Percentiles rank a stretch among this genome's conserved stretches.
These are phyloP conservation scores for Lasiodiplodia sp. DNA, from an alignment of 2,329 filamentous ascomycete species.

Conservation along the genomic window DNA sequence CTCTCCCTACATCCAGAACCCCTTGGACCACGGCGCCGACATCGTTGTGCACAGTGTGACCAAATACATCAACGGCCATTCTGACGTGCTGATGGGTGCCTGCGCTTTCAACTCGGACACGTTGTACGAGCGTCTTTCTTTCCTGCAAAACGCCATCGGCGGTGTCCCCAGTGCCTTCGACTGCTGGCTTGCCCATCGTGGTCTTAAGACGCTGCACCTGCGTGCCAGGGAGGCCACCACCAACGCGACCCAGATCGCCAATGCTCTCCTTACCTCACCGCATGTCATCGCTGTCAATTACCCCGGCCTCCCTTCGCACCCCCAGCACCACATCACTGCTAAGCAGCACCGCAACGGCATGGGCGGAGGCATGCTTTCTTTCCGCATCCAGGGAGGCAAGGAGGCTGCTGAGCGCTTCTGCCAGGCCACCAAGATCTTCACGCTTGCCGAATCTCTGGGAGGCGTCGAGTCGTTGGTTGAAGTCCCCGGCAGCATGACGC, in stretches of 20 bases:
- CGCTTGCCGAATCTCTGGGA: conserved; percentile 88
- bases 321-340: conserved; percentile 81
- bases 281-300: conserved; percentile 94
- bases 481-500: conserved; percentile 94
- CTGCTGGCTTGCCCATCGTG: conserved; percentile 96
- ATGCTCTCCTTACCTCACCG: conserved; percentile 77
- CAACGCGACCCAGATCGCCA: conserved; percentile 82
- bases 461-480: conserved; percentile 93
- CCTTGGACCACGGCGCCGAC: conserved; percentile 91
- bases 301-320: conserved; percentile 86
- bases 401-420: conserved; percentile 91
- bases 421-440: conserved; percentile 87
- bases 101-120: conserved; percentile 91
- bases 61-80: conserved; percentile 99
- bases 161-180: conserved; percentile 95
- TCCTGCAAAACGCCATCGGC: conserved; percentile 97
- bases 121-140: conserved; percentile 78
- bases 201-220: conserved; percentile 94
- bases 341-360: conserved; percentile 94
- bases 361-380: conserved; percentile 97
- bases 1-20: conserved; percentile 95
- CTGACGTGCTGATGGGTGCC: conserved; percentile 95
- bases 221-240: conserved; percentile 83
- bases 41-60: conserved; percentile 97
- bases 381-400: conserved; percentile 88